Base-by-base conservation (phyloP, 352 stramenopile genomes). In the Thalassiosira delicatula region DNA sequence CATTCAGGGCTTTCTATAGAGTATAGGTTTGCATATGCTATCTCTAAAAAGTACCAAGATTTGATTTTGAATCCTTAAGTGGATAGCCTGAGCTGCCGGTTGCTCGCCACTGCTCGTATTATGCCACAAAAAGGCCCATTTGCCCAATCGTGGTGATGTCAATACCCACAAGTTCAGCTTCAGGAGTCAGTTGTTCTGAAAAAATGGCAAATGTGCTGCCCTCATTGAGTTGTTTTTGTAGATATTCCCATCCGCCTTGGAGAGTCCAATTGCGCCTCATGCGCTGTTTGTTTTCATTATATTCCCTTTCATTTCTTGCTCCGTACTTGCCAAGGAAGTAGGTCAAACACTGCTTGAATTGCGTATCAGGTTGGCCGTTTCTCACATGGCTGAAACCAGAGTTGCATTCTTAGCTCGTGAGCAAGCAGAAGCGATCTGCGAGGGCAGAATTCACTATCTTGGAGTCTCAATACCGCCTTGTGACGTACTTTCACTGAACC, bases 31-130 rank as follows among this genome's bases (percentile, higher is more conserved):
- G n/a, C n/a, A n/a, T n/a, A n/a, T n/a, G n/a, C n/a, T n/a, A n/a
- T n/a, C n/a, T n/a, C n/a, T n/a, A n/a, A n/a, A n/a, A n/a, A n/a
- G n/a, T n/a, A n/a, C n/a, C n/a, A n/a, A n/a, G n/a, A n/a, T n/a
- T n/a, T n/a, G n/a, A n/a, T n/a, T n/a, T n/a, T n/a, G n/a, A n/a
- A n/a, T n/a, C n/a, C n/a, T n/a, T n/a, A n/a, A n/a, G n/a, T n/a
- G n/a, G n/a, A n/a, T n/a, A n/a, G n/a, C n/a, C n/a, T n/a, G n/a
- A n/a, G n/a, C n/a, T n/a, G n/a, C n/a, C n/a, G n/a, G n/a, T n/a
- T n/a, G n/a, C n/a, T n/a, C n/a, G 46, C 46, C 46, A 57, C 46
- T 57, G 7, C 27, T 57, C 46, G 27, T 57, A 57, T 57, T 57
- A 21, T 9, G 7, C 27, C 14, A 21, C 4, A 23, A 57, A 57